These are phyloP conservation scores for Ustilago loliicola DNA, from an alignment of 1,284 basidiomycete genomes.

Conservation along the genomic window DNA sequence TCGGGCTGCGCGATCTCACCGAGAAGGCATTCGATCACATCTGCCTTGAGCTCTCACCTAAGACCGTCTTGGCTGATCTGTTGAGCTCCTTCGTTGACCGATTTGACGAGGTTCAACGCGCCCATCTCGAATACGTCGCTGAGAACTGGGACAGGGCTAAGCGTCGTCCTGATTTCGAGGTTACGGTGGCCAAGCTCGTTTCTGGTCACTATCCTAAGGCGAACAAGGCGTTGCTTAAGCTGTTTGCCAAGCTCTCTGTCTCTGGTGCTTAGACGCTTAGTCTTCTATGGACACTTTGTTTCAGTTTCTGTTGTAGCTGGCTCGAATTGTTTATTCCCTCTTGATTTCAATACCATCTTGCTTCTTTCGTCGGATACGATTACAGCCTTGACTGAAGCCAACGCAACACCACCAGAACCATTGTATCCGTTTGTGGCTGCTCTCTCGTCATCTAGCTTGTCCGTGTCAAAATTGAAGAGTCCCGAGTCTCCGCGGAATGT, in stretches of 20 bases:
- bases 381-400: too few species aligned
- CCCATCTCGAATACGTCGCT: constrained; percentile 56
- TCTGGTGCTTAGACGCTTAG: background rate
- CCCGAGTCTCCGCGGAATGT: background rate
- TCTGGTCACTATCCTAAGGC: constrained; percentile 53
- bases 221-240: constrained; percentile 54
- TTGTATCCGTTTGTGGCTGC: too few species aligned
- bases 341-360: background rate
- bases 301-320: background rate
- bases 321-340: background rate
- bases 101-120: constrained; percentile 58
- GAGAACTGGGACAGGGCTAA: constrained; percentile 60
- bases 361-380: too few species aligned
- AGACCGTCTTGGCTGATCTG: constrained; percentile 54
- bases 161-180: constrained; percentile 56
- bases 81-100: constrained; percentile 60
- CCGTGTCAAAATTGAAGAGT: background rate
- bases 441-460: too few species aligned
- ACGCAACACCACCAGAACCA: too few species aligned
- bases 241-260: constrained; percentile 57
- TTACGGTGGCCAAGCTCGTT: constrained; percentile 50
- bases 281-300: constrained; percentile 9
- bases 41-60: constrained; percentile 44
- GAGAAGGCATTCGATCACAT: constrained; percentile 57
- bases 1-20: constrained; percentile 51